Conservation (phyloP, 345 rosid species). For the Abelmoschus esculentus region DNA sequence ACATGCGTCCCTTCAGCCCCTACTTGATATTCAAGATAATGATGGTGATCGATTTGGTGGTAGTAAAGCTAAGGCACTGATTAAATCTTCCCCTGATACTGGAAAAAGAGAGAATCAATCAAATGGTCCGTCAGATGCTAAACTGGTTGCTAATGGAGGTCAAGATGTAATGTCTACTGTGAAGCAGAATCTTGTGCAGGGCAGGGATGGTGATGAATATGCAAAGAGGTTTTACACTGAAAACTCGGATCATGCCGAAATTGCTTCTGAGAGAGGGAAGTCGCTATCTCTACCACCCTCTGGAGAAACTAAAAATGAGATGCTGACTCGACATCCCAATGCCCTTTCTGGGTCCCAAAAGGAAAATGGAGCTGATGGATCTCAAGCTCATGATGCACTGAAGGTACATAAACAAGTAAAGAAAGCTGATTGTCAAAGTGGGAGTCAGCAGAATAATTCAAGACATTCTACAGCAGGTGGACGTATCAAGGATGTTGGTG, state of each 20-base stretch:
- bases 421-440: constrained; percentile 43
- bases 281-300: constrained; percentile 34
- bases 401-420: constrained; percentile 34
- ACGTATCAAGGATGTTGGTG: constrained; percentile 42
- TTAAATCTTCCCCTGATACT: constrained; percentile 39
- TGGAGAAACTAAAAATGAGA: constrained; percentile 40
- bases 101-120: constrained; percentile 27
- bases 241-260: constrained; percentile 33
- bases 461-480: constrained; percentile 47
- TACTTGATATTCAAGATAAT: constrained; percentile 39
- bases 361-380: constrained; percentile 27
- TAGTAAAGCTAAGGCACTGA: constrained; percentile 37
- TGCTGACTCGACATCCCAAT: constrained; percentile 14
- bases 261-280: constrained; percentile 35
- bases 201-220: constrained; percentile 8
- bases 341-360: constrained; percentile 26
- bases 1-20: constrained; percentile 38
- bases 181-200: not conserved
- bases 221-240: constrained; percentile 19
- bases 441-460: constrained; percentile 33
- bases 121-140: constrained; percentile 35
- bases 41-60: constrained; percentile 25
- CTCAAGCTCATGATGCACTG: constrained; percentile 33
- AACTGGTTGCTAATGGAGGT: constrained; percentile 31
- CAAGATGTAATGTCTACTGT: constrained; percentile 16